A percentile compares a stretch with the other conserved stretches of the same genome.
Conservation (phyloP, 768 basidiomycete species). For the Lepiota subincarnata region DNA sequence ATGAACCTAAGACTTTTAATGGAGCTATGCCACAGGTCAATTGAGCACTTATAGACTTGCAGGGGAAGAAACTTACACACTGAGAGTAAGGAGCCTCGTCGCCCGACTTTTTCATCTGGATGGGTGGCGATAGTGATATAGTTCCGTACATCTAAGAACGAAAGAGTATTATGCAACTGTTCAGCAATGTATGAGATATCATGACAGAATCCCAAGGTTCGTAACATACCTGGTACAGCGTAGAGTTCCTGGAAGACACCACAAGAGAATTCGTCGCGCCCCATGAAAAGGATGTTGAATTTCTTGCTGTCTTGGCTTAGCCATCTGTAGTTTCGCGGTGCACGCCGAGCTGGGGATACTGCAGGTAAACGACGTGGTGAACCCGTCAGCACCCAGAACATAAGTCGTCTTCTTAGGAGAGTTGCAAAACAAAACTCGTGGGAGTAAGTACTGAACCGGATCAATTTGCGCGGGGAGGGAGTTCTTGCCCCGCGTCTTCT, state of each 20-base stretch:
- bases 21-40: conserved; percentile 48
- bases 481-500: too few species aligned
- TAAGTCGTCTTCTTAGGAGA: not conserved
- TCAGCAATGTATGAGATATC: conserved; percentile 11
- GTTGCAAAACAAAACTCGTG: not conserved
- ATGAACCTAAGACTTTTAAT: conserved; percentile 55
- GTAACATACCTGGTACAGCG: conserved; percentile 49
- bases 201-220: not conserved
- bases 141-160: conserved; percentile 69
- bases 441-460: too few species aligned
- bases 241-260: conserved; percentile 62
- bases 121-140: conserved; percentile 66
- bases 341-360: not conserved
- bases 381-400: conserved; percentile 3
- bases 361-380: not conserved
- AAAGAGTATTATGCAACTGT: conserved; percentile 5
- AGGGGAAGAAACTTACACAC: conserved; percentile 42
- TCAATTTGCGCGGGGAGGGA: too few species aligned
- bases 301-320: conserved; percentile 7
- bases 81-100: conserved; percentile 53
- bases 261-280: conserved; percentile 87
- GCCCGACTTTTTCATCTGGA: conserved; percentile 59
- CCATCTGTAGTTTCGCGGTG: not conserved
- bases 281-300: conserved; percentile 83
- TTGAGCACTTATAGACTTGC: not conserved